Conservation (phyloP, 805 yeast genomes). For the Candida anglica region DNA sequence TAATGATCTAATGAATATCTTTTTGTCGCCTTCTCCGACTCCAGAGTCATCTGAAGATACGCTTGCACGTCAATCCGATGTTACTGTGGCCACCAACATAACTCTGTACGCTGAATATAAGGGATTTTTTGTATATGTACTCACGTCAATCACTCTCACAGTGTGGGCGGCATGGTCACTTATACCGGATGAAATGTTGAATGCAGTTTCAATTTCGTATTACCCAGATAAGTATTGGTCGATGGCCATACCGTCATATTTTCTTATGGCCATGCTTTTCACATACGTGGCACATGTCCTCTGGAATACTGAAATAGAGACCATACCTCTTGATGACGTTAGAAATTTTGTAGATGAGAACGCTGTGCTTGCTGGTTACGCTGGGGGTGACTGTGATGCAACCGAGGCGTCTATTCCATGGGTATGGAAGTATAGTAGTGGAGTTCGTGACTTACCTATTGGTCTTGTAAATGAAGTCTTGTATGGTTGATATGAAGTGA, state of each 20-base stretch:
- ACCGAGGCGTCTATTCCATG: not conserved
- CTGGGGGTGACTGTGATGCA: conserved; percentile 1
- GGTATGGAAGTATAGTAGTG: conserved; percentile 44
- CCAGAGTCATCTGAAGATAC: conserved; percentile 32
- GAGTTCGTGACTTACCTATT: conserved; percentile 83
- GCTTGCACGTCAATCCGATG: conserved; percentile 63
- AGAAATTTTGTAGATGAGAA: conserved; percentile 70
- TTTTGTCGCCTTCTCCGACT: conserved; percentile 6
- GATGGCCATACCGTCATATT: conserved; percentile 66
- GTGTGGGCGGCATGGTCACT: conserved; percentile 73
- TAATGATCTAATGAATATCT: conserved; percentile 5
- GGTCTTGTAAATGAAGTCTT: conserved; percentile 63
- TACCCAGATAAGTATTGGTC: conserved; percentile 95
- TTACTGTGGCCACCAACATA: conserved; percentile 51
- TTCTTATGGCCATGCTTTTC: conserved; percentile 68
- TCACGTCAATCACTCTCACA: conserved; percentile 52
- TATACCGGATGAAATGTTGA: conserved; percentile 56
- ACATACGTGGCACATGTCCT: conserved; percentile 65
- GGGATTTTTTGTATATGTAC: conserved; percentile 80
- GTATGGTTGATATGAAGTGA: no score
- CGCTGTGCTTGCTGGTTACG: conserved; percentile 29
- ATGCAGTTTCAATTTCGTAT: conserved; percentile 54
- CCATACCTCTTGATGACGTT: conserved; percentile 54
- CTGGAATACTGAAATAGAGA: conserved; percentile 74
- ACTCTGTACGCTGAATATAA: conserved; percentile 72